phyloP scores from a whole-genome alignment of 306 rosid genomes.

The Hippophae gyantsensis region DNA sequence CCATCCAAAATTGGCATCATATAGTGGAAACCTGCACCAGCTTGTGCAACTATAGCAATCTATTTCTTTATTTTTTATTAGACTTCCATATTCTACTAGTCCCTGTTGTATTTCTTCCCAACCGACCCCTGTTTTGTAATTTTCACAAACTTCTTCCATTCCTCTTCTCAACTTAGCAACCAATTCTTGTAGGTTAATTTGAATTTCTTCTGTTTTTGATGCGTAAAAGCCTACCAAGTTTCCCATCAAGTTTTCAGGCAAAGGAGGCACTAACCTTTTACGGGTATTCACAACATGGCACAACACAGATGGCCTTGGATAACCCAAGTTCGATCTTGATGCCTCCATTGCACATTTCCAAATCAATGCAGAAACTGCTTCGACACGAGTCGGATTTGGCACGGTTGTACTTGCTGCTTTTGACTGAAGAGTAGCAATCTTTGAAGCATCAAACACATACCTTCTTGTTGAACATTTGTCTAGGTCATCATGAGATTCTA shows the following conservation, averaged over 20 bases:
- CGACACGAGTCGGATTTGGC: slow-evolving; percentile 23
- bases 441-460: slow-evolving; percentile 20
- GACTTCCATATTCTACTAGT: neutral
- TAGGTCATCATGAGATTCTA: neutral
- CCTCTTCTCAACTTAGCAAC: neutral
- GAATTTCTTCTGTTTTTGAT: neutral
- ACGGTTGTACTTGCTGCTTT: neutral
- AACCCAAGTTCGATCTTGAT: slow-evolving; percentile 6
- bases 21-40: slow-evolving; percentile 5
- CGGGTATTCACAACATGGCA: slow-evolving; percentile 27
- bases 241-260: slow-evolving; percentile 21
- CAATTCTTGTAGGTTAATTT: neutral
- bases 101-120: neutral
- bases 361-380: slow-evolving; percentile 26
- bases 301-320: slow-evolving; percentile 11
- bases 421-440: slow-evolving; percentile 16
- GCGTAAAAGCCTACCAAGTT: slow-evolving; percentile 25
- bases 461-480: slow-evolving; percentile 25
- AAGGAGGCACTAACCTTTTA: slow-evolving; percentile 14
- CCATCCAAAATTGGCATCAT: slow-evolving; percentile 18
- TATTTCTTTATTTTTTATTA: neutral
- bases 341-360: slow-evolving; percentile 29
- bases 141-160: neutral
- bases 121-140: neutral
- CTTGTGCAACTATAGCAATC: slow-evolving; percentile 3